These are phyloP conservation scores for Eucalyptus guilfoylei DNA, from an alignment of 345 rosid genomes.

Conservation along the genomic window DNA sequence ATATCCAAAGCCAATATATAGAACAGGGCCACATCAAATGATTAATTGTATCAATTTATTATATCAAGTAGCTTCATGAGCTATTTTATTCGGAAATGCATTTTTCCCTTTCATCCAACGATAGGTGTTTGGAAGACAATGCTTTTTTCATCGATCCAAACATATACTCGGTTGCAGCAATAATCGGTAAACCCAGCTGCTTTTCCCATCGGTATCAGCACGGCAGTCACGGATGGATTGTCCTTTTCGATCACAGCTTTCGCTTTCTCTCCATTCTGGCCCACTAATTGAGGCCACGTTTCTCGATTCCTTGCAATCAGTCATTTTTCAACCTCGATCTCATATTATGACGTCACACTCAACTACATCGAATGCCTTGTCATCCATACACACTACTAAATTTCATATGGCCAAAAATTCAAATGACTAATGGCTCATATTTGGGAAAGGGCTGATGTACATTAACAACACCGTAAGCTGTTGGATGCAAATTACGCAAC, in stretches of 20 bases:
- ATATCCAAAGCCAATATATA: background rate
- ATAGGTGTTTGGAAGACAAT: background rate
- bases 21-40: background rate
- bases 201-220: background rate
- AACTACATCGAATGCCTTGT: background rate
- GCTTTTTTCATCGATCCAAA: background rate
- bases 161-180: background rate
- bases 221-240: background rate
- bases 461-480: background rate
- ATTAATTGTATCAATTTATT: background rate
- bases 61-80: background rate
- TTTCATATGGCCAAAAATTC: background rate
- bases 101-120: background rate
- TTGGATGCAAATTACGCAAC: too few relatives aligned
- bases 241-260: background rate
- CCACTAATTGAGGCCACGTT: background rate
- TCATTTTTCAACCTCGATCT: background rate
- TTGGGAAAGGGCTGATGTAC: background rate
- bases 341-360: background rate
- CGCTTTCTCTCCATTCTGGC: background rate
- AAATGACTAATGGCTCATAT: background rate
- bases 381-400: background rate
- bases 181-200: background rate
- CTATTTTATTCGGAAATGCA: background rate
- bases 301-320: accelerated